Evolutionary conservation across 352 stramenopile genomes (phyloP).

Genomic region (Globisporangium radiosum): DNA sequence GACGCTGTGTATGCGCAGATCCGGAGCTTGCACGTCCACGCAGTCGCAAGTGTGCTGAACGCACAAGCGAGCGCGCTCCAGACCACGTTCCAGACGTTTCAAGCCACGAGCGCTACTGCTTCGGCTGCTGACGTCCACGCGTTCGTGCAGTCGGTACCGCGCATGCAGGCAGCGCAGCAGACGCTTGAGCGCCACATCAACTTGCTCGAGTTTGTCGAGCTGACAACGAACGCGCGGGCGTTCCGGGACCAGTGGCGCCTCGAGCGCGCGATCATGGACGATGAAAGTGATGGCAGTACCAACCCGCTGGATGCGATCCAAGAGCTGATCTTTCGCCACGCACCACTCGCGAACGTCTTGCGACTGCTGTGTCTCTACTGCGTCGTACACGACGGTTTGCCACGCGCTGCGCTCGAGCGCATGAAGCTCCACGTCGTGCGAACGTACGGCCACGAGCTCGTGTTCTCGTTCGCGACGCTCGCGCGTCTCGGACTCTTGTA

Average conservation of each 20-base stretch:
- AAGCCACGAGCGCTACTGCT: conserved; percentile 31
- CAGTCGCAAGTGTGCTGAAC: conserved; percentile 43
- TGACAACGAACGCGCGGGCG: conserved; percentile 29
- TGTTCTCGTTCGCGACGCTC: conserved; percentile 68
- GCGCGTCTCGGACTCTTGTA: conserved; percentile 42
- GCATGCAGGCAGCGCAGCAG: conserved; percentile 52
- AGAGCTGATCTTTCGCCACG: conserved; percentile 52
- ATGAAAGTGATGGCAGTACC: conserved; percentile 14
- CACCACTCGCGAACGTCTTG: conserved; percentile 43
- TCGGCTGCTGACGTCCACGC: conserved; percentile 58
- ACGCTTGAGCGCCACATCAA: conserved; percentile 55
- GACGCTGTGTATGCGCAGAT: conserved; percentile 53
- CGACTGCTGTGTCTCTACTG: conserved; percentile 62
- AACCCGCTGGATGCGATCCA: conserved; percentile 35
- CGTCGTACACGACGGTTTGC: conserved; percentile 41
- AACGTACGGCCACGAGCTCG: conserved; percentile 65
- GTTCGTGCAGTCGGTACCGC: conserved; percentile 59
- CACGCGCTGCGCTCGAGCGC: conserved; percentile 21
- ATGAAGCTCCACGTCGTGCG: conserved; percentile 57
- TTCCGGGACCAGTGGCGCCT: conserved; percentile 65
- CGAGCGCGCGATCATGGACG: conserved; percentile 64
- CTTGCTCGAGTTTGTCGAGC: conserved; percentile 43
- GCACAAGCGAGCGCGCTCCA: conserved; percentile 44
- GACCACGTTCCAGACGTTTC: conserved; percentile 45
- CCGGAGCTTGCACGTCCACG: conserved; percentile 56